These are phyloP conservation scores for Liriodendron chinense DNA, from an alignment of 164 flowering plant genomes.

Conservation along the genomic window DNA sequence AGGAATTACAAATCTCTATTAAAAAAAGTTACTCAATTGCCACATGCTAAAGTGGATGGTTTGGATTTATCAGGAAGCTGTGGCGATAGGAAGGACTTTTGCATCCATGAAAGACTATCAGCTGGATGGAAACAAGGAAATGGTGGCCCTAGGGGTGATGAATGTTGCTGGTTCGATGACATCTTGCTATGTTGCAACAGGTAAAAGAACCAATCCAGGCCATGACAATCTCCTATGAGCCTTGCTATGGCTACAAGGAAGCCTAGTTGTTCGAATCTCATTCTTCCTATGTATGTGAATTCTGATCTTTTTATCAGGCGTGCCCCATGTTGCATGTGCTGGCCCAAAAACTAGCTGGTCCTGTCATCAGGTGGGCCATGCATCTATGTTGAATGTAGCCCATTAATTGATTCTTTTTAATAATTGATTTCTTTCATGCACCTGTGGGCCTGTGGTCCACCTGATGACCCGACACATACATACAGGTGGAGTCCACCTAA, in stretches of 20 bases:
- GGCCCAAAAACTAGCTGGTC: no score
- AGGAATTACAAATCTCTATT: constrained; percentile 9
- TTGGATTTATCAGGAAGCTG: constrained; percentile 65
- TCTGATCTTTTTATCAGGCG: no score
- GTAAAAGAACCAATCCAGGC: constrained; percentile 26
- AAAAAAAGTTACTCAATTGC: neutral
- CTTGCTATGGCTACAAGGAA: neutral
- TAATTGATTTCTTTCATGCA: no score
- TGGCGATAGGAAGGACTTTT: constrained; percentile 89
- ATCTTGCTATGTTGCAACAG: constrained; percentile 90
- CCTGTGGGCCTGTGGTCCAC: no score
- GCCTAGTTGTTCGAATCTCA: neutral
- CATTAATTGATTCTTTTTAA: no score
- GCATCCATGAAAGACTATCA: constrained; percentile 84
- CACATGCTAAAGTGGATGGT: neutral
- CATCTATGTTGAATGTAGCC: no score
- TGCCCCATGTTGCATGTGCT: no score
- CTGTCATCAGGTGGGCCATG: no score
- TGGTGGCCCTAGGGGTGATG: constrained; percentile 93
- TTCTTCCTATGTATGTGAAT: no score
- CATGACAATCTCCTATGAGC: neutral
- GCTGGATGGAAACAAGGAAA: constrained; percentile 93
- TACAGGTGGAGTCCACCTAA: no score
- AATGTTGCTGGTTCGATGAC: constrained; percentile 86
- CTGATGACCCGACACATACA: no score